Evolutionary conservation across 2,329 filamentous ascomycete genomes (phyloP).

Genomic region (Aureobasidium vineae): DNA sequence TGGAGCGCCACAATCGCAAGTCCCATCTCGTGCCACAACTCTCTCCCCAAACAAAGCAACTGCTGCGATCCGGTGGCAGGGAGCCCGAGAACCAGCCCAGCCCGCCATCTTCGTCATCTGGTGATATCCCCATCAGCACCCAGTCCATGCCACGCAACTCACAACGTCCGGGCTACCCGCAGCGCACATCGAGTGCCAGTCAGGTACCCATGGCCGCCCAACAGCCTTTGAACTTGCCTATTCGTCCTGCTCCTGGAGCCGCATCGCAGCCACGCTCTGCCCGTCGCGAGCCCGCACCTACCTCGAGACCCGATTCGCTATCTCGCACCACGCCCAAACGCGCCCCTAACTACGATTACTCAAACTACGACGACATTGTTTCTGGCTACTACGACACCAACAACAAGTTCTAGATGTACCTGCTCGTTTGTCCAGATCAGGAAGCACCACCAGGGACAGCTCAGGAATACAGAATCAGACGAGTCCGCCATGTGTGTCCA

Average conservation of each 20-base stretch:
- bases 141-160: constrained; percentile 34
- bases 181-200: constrained; percentile 45
- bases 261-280: not conserved
- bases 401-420: constrained; percentile 18
- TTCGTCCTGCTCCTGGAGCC: constrained; percentile 43
- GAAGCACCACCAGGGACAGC: not conserved
- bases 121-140: constrained; percentile 37
- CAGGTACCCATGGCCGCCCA: constrained; percentile 34
- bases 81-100: constrained; percentile 14
- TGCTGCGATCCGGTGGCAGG: constrained; percentile 53
- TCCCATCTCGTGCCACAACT: constrained; percentile 76
- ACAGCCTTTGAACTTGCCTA: constrained; percentile 45
- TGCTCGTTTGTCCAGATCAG: not conserved
- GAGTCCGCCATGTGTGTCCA: not conserved
- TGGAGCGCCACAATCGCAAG: constrained; percentile 93
- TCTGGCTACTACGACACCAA: constrained; percentile 22
- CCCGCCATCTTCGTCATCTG: constrained; percentile 26
- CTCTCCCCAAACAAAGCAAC: constrained; percentile 73
- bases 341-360: constrained; percentile 10
- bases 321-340: constrained; percentile 1
- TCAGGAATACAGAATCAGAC: not conserved
- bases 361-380: constrained; percentile 14
- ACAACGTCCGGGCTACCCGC: constrained; percentile 44
- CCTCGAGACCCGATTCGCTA: constrained; percentile 6
- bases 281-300: not conserved